Conservation (phyloP, 495 filamentous ascomycete genomes). For the Hypoxylon rickii region DNA sequence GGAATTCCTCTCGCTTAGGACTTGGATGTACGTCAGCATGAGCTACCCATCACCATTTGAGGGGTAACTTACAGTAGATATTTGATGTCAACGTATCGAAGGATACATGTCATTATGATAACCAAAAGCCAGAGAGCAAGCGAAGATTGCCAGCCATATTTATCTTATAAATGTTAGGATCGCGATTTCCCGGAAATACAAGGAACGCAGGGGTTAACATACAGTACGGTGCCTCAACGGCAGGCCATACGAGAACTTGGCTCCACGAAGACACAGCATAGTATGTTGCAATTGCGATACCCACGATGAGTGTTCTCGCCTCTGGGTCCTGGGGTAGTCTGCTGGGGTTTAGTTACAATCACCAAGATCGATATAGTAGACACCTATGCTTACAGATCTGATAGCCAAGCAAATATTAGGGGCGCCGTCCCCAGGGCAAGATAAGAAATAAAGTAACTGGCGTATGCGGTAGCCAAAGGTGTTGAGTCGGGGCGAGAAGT, state of each 20-base stretch:
- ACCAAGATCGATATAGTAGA: neutral
- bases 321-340: constrained; percentile 46
- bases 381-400: constrained; percentile 37
- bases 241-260: constrained; percentile 50
- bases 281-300: constrained; percentile 45
- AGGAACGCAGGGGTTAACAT: neutral
- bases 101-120: constrained; percentile 34
- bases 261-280: constrained; percentile 48
- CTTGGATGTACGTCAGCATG: constrained; percentile 10
- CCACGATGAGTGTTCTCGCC: constrained; percentile 45
- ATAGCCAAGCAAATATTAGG: constrained; percentile 47
- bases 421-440: constrained; percentile 45
- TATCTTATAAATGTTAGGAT: constrained; percentile 29
- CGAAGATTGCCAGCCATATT: constrained; percentile 46
- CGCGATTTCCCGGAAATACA: neutral
- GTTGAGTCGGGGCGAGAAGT: constrained; percentile 39
- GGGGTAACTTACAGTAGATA: constrained; percentile 30
- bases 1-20: constrained; percentile 22
- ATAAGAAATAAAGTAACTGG: constrained; percentile 47
- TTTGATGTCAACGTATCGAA: constrained; percentile 34
- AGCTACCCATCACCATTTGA: neutral
- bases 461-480: constrained; percentile 41
- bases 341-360: neutral
- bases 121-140: constrained; percentile 45
- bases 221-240: constrained; percentile 47